Evolutionary conservation across 1,139 yeast genomes (phyloP).

Genomic region (Pichia sp.): DNA sequence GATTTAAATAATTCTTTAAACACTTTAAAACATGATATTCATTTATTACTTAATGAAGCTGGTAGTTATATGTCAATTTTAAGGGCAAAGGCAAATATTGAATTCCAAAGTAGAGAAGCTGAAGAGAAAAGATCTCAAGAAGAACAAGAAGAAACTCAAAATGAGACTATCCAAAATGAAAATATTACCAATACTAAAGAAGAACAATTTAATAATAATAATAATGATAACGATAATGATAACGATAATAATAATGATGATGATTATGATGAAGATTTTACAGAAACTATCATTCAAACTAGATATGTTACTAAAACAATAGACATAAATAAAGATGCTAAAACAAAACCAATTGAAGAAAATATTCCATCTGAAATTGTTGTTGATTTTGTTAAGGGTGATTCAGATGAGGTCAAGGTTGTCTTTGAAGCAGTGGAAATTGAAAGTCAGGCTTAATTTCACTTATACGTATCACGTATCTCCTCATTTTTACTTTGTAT

Average conservation of each 20-base stretch:
- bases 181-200: constrained; percentile 2
- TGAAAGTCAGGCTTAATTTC: not conserved
- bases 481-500: not conserved
- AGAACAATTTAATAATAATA: not conserved
- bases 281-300: not conserved
- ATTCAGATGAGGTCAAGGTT: constrained; percentile 8
- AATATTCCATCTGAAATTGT: constrained; percentile 2
- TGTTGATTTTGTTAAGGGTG: not conserved
- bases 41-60: constrained; percentile 58
- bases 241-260: not conserved
- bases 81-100: constrained; percentile 76
- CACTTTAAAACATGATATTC: constrained; percentile 56
- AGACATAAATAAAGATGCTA: no score
- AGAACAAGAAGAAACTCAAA: constrained; percentile 13
- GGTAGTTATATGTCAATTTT: constrained; percentile 64
- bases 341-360: not conserved
- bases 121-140: constrained; percentile 3
- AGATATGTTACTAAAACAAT: not conserved
- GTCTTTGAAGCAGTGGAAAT: not conserved
- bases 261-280: not conserved
- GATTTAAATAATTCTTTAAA: constrained; percentile 50
- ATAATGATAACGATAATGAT: not conserved
- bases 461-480: not conserved
- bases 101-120: constrained; percentile 64
- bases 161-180: not conserved